These are phyloP conservation scores for Chytridium lagenaria DNA, from an alignment of 371 early-diverging fungal species.

Conservation along the genomic window DNA sequence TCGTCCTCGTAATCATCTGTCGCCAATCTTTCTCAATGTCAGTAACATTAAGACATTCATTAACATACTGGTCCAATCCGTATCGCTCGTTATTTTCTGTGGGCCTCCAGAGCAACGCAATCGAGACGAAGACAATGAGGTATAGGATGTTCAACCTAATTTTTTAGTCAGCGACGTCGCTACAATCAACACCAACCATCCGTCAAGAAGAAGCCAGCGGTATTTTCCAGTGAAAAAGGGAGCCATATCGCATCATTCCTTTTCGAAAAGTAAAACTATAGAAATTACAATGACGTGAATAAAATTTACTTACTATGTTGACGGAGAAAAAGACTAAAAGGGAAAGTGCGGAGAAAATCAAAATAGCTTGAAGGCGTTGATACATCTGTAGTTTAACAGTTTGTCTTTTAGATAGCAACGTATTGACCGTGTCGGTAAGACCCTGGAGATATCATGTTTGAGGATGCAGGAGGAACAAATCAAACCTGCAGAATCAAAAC, in stretches of 20 bases:
- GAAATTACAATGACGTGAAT: background rate
- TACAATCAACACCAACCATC: conserved; percentile 55
- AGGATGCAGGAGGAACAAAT: too few relatives aligned
- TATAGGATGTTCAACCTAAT: conserved; percentile 66
- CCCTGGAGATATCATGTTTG: too few relatives aligned
- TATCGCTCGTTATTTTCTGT: conserved; percentile 89
- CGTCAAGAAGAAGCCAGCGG: conserved; percentile 93
- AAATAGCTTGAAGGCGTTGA: conserved; percentile 77
- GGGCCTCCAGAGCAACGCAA: conserved; percentile 90
- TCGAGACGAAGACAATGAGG: conserved; percentile 76
- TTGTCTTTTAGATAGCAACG: conserved; percentile 80
- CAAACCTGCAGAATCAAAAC: conserved; percentile 75
- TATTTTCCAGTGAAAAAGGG: conserved; percentile 81
- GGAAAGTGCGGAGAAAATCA: conserved; percentile 75
- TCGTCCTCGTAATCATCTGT: conserved; percentile 17
- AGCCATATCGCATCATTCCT: conserved; percentile 71
- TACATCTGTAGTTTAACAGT: conserved; percentile 90
- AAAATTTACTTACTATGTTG: conserved; percentile 63
- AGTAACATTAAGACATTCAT: background rate
- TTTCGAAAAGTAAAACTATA: conserved; percentile 66
- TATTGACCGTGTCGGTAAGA: conserved; percentile 67
- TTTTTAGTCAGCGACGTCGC: conserved; percentile 31
- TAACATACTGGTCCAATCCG: conserved; percentile 59
- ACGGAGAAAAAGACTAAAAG: conserved; percentile 79
- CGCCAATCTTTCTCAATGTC: background rate